These are phyloP conservation scores for Saccharomycopsis schoenii DNA, from an alignment of 805 yeast genomes.

Conservation along the genomic window DNA sequence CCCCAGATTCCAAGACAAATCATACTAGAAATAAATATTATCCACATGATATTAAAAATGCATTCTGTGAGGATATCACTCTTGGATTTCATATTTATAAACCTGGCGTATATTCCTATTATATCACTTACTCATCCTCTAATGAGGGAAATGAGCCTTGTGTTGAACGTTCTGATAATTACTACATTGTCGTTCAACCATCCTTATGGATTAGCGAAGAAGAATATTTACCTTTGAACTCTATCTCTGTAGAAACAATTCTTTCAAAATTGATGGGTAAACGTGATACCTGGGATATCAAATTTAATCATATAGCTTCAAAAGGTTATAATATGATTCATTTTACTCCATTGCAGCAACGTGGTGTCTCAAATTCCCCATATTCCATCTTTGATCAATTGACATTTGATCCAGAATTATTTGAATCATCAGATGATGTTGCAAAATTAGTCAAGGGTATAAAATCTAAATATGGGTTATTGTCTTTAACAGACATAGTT, in stretches of 20 bases:
- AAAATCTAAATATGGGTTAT: slow-evolving; percentile 46
- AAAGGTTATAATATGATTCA: slow-evolving; percentile 95
- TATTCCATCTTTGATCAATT: slow-evolving; percentile 86
- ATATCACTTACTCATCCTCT: slow-evolving; percentile 44
- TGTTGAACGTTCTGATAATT: slow-evolving; percentile 39
- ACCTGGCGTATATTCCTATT: slow-evolving; percentile 79
- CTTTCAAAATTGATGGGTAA: slow-evolving; percentile 90
- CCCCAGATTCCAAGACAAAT: slow-evolving; percentile 29
- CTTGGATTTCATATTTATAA: slow-evolving; percentile 50
- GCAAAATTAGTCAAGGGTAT: slow-evolving; percentile 36
- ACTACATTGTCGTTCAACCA: slow-evolving; percentile 75
- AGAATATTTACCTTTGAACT: slow-evolving; percentile 56
- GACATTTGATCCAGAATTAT: slow-evolving; percentile 56
- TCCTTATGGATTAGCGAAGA: slow-evolving; percentile 44
- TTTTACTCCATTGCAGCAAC: slow-evolving; percentile 83
- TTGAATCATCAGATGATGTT: slow-evolving; percentile 49
- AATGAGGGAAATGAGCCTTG: slow-evolving; percentile 28
- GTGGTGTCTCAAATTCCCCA: slow-evolving; percentile 90
- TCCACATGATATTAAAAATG: slow-evolving; percentile 39
- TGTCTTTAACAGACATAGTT: slow-evolving; percentile 85
- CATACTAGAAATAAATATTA: slow-evolving; percentile 53
- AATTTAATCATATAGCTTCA: slow-evolving; percentile 48
- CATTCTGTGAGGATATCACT: slow-evolving; percentile 53
- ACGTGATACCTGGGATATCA: slow-evolving; percentile 50
- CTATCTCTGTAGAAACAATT: slow-evolving; percentile 74